phyloP scores from a whole-genome alignment of 495 filamentous ascomycete species.

The Penicillium atrosanguineum region DNA sequence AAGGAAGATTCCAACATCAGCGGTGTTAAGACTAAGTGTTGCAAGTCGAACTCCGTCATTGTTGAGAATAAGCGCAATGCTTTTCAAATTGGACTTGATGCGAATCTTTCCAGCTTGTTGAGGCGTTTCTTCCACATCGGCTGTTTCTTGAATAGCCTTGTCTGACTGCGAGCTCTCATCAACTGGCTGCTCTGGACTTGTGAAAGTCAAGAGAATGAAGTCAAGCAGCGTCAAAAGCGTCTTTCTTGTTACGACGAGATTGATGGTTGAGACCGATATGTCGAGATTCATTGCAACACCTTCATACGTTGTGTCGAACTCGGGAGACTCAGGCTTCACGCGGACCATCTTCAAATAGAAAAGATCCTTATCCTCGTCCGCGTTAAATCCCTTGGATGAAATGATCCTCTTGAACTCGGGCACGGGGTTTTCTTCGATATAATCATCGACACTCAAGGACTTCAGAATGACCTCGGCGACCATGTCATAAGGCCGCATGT shows the following conservation, averaged over 20 bases:
- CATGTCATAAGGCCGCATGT: conserved; percentile 86
- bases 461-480: conserved; percentile 83
- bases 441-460: conserved; percentile 88
- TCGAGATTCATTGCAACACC: conserved; percentile 91
- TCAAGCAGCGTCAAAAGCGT: conserved; percentile 93
- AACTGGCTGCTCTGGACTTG: conserved; percentile 58
- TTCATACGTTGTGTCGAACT: conserved; percentile 87
- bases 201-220: conserved; percentile 93
- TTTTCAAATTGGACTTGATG: conserved; percentile 89
- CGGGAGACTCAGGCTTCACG: conserved; percentile 87
- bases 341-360: conserved; percentile 84
- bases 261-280: conserved; percentile 90
- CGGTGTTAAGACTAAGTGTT: conserved; percentile 86
- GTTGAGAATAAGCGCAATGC: conserved; percentile 92
- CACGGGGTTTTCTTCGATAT: conserved; percentile 82
- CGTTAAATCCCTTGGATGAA: conserved; percentile 75
- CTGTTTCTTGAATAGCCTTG: conserved; percentile 46
- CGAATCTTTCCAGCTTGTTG: conserved; percentile 58
- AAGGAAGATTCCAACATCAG: conserved; percentile 85
- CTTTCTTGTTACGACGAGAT: conserved; percentile 87
- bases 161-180: conserved; percentile 33
- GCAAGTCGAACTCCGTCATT: conserved; percentile 95
- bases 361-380: conserved; percentile 73
- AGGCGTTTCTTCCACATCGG: conserved; percentile 37
- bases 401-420: conserved; percentile 96